Evolutionary conservation across 2,329 filamentous ascomycete species (phyloP).

Genomic region (Pseudocercospora cruenta): DNA sequence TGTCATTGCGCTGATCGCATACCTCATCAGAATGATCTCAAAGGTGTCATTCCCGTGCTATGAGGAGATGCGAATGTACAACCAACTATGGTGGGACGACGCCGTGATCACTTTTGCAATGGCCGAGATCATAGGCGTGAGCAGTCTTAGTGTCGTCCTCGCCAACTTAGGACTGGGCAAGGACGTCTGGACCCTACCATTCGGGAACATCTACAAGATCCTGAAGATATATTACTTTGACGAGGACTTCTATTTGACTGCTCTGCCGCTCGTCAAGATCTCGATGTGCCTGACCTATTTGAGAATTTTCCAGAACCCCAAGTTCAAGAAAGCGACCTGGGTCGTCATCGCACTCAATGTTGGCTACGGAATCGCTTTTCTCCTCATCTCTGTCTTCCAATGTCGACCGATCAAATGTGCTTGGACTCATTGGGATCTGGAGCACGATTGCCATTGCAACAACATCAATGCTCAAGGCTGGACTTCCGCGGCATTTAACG

Average conservation of each 20-base stretch:
- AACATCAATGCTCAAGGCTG: constrained; percentile 29
- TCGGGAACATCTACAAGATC: constrained; percentile 24
- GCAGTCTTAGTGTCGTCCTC: constrained; percentile 14
- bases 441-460: constrained; percentile 22
- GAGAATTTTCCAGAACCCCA: constrained; percentile 26
- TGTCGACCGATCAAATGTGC: constrained; percentile 22
- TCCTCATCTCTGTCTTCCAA: constrained; percentile 26
- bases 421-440: constrained; percentile 23
- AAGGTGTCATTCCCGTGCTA: constrained; percentile 18
- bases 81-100: constrained; percentile 26
- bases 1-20: constrained; percentile 19
- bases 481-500: constrained; percentile 25
- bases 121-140: constrained; percentile 20
- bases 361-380: constrained; percentile 21
- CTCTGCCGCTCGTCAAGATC: constrained; percentile 25
- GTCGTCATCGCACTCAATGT: constrained; percentile 23
- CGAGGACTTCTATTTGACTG: constrained; percentile 24
- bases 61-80: constrained; percentile 1
- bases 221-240: constrained; percentile 25
- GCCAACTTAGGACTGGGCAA: constrained; percentile 30
- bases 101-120: constrained; percentile 22
- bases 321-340: constrained; percentile 19
- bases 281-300: constrained; percentile 26
- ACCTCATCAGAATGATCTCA: constrained; percentile 21
- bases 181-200: constrained; percentile 30